Base-by-base conservation (phyloP, 2,329 filamentous ascomycete species). In the Fusarium sp. region DNA sequence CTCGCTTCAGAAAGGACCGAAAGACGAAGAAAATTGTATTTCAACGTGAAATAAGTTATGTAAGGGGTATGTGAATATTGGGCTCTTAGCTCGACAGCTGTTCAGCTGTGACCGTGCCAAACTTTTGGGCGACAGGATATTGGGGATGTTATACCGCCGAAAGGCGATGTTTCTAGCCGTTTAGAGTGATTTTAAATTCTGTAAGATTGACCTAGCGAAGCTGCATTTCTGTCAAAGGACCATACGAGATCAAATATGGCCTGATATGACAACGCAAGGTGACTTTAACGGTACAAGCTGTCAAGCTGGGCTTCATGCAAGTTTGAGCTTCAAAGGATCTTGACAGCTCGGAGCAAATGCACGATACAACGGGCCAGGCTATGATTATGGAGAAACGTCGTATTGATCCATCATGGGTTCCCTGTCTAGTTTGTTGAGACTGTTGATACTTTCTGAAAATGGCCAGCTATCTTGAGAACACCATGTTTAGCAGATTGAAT, bases 281-380 rank as follows among this genome's bases (percentile, higher is more conserved):
- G 20, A 22, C 6, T 4, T 0, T 2, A 44, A 7, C 22, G 12
- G 5, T 20, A 1, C 7, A 7, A 3, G 18, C 38, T n/a, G 3
- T n/a, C 4, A 9, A 18, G 3, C 7, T 14, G n/a, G 13, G 11
- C 4, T 1, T 9, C 7, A 35, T 39, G 31, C 13, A 67, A 27
- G 2, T 8, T 25, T 53, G n/a, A 29, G 29, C 14, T 14, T 39
- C 9, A 18, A 1, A 8, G 8, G 25, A 47, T 18, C 33, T 25
- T 67, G 47, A n/a, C 13, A 49, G 41, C 17, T 42, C 17, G 47
- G 36, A 33, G 17, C 4, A 25, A 13, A n/a, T 54, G 36, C 41
- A 54, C 18, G 18, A 38, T 39, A 9, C 36, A 10, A 15, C 15
- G 14, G 5, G 6, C 18, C 14, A 25, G 17, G 12, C 2, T 6